These are phyloP conservation scores for Suhomyces pyralidae DNA, from an alignment of 805 yeast genomes.

Conservation along the genomic window DNA sequence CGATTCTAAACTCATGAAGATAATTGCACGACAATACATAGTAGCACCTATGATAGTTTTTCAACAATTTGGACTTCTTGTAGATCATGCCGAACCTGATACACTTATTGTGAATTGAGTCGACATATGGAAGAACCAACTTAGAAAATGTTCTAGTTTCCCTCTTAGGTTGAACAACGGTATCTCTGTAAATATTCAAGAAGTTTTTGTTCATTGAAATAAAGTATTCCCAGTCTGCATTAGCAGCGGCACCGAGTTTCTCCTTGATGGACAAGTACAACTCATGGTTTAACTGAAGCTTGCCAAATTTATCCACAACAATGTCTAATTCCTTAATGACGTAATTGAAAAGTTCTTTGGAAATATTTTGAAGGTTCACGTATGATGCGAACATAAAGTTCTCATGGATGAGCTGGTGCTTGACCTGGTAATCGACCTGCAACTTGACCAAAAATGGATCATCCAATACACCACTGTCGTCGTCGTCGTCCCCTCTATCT, in stretches of 20 bases:
- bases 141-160: conserved; percentile 19
- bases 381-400: conserved; percentile 42
- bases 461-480: conserved; percentile 26
- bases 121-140: conserved; percentile 31
- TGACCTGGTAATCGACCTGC: conserved; percentile 38
- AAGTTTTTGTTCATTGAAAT: conserved; percentile 30
- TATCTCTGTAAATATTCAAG: conserved; percentile 19
- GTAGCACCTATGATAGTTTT: conserved; percentile 35
- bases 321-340: conserved; percentile 35
- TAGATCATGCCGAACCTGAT: conserved; percentile 40
- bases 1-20: conserved; percentile 41
- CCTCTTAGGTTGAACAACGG: conserved; percentile 13
- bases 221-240: conserved; percentile 38
- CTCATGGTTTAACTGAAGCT: conserved; percentile 21
- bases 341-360: conserved; percentile 36
- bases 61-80: conserved; percentile 40
- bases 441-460: conserved; percentile 43
- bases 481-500: conserved; percentile 21
- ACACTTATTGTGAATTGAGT: conserved; percentile 38
- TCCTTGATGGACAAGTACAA: conserved; percentile 23
- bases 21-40: conserved; percentile 42
- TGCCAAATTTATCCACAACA: conserved; percentile 33
- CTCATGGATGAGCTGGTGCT: conserved; percentile 40
- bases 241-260: conserved; percentile 24
- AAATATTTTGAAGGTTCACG: conserved; percentile 39